Evolutionary conservation across 2,329 filamentous ascomycete genomes (phyloP).

Genomic region (Celoporthe dispersa): DNA sequence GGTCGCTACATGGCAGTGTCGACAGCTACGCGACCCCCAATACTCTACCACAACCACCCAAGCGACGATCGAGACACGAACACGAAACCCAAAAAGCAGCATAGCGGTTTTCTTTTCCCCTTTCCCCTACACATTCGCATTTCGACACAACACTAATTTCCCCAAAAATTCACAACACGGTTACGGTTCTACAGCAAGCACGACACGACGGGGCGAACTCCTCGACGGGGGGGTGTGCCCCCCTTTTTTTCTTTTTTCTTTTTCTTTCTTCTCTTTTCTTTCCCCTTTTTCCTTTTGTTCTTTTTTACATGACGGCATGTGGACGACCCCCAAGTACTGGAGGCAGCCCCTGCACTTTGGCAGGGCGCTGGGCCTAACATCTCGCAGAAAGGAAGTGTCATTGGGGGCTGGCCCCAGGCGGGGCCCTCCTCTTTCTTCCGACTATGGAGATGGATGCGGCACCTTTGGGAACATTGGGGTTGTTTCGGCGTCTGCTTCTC

Average conservation of each 20-base stretch:
- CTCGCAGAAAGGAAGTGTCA: neutral
- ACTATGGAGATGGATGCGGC: neutral
- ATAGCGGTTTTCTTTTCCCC: neutral
- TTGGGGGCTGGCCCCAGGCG: too few species aligned
- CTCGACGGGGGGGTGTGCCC: too few species aligned
- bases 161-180: neutral
- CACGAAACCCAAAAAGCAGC: neutral
- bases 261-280: too few species aligned
- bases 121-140: too few species aligned
- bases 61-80: neutral
- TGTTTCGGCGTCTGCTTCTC: neutral
- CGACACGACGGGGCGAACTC: too few species aligned
- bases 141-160: neutral
- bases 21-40: too few species aligned
- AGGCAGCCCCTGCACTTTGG: slow-evolving; percentile 2
- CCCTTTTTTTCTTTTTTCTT: too few species aligned
- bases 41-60: too few species aligned
- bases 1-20: too few species aligned
- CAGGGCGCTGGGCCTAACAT: neutral
- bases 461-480: neutral
- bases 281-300: neutral
- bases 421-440: neutral
- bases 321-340: neutral
- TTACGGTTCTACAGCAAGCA: neutral
- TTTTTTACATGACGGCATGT: neutral